Percentiles rank a stretch among this genome's conserved stretches.
phyloP scores from a whole-genome alignment of 1,284 basidiomycete species.

The Irpex rosettiformis region DNA sequence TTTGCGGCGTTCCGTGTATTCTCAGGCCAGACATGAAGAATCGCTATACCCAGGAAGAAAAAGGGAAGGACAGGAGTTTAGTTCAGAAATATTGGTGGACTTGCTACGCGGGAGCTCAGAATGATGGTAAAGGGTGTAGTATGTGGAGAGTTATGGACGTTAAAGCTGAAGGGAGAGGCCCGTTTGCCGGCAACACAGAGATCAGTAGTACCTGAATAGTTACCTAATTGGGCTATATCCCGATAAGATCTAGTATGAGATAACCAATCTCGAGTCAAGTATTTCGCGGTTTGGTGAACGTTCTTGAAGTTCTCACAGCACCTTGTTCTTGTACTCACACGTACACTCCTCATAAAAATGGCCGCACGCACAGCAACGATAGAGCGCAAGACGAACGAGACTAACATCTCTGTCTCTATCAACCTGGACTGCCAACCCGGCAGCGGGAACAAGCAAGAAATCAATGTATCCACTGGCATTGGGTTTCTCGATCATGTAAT shows the following conservation, averaged over 20 bases:
- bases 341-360: slow-evolving; percentile 28
- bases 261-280: not conserved
- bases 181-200: slow-evolving; percentile 36
- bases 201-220: not conserved
- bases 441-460: slow-evolving; percentile 60
- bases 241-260: not conserved
- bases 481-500: slow-evolving; percentile 97
- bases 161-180: slow-evolving; percentile 66
- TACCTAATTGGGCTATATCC: not conserved
- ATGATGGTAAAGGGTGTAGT: slow-evolving; percentile 81
- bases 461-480: slow-evolving; percentile 91
- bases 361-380: slow-evolving; percentile 67
- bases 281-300: not conserved
- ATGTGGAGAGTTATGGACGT: slow-evolving; percentile 83
- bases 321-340: not conserved
- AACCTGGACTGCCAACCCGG: slow-evolving; percentile 81
- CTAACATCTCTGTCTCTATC: slow-evolving; percentile 80
- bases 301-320: not conserved
- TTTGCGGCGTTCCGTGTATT: slow-evolving; percentile 76
- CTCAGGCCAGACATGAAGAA: slow-evolving; percentile 81
- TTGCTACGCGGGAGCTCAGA: slow-evolving; percentile 80
- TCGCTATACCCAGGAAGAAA: slow-evolving; percentile 25
- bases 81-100: slow-evolving; percentile 81
- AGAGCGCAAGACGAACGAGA: slow-evolving; percentile 90
- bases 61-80: slow-evolving; percentile 30